A percentile compares a stretch with the other conserved stretches of the same genome.
phyloP scores from a whole-genome alignment of 345 rosid genomes.

The Moricandia moricandioides region DNA sequence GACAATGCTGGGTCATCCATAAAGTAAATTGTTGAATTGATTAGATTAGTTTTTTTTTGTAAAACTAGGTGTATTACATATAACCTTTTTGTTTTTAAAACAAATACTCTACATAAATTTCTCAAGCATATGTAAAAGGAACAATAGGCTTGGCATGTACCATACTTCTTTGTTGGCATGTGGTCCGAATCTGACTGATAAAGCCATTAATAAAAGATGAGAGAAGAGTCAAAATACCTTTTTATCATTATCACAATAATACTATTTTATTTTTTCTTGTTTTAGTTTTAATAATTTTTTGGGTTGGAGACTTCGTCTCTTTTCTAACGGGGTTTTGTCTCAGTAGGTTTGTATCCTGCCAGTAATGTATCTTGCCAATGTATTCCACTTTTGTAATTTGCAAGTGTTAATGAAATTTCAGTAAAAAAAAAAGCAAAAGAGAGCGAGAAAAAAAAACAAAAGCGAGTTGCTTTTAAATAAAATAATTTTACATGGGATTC shows the following conservation, averaged over 20 bases:
- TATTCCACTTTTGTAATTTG: too few species aligned
- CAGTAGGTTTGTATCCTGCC: too few species aligned
- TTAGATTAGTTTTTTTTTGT: neutral
- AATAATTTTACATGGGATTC: conserved; percentile 36
- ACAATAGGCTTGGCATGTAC: conserved; percentile 26
- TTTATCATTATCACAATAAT: conserved; percentile 20
- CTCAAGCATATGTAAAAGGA: conserved; percentile 9
- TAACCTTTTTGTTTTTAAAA: neutral
- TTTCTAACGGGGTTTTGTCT: too few species aligned
- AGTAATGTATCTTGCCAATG: too few species aligned
- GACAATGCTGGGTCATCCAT: conserved; percentile 18
- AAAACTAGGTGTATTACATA: neutral
- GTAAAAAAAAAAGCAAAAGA: too few species aligned
- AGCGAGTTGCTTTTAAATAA: conserved; percentile 30
- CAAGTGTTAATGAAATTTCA: too few species aligned
- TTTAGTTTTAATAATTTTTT: too few species aligned
- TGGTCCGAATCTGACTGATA: conserved; percentile 37
- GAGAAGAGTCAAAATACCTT: conserved; percentile 48
- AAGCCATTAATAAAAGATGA: conserved; percentile 41
- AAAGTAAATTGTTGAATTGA: neutral
- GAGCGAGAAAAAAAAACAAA: conserved; percentile 7
- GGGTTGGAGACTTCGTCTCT: too few species aligned
- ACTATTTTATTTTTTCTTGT: neutral
- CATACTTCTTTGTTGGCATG: conserved; percentile 39
- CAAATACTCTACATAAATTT: neutral